Conservation (phyloP, 768 basidiomycete species). For the Leccinum uliginosum region DNA sequence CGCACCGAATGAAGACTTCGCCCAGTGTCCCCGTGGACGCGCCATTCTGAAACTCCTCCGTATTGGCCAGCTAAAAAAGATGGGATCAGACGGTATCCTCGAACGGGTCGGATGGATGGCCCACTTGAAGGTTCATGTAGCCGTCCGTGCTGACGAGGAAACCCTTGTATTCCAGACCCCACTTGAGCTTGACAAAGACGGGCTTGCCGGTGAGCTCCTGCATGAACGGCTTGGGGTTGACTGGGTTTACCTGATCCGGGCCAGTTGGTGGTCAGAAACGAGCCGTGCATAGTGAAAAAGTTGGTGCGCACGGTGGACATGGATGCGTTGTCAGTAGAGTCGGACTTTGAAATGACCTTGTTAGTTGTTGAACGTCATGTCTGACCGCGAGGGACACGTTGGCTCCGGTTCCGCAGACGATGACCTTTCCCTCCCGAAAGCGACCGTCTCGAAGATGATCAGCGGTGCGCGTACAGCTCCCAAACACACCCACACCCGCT, state of each 20-base stretch:
- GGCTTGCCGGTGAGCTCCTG: constrained; percentile 98
- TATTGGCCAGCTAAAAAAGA: constrained; percentile 65
- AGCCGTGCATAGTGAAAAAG: constrained; percentile 39
- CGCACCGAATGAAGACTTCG: constrained; percentile 96
- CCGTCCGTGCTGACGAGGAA: constrained; percentile 98
- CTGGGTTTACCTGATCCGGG: constrained; percentile 87
- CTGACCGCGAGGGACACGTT: constrained; percentile 80
- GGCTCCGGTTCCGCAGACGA: constrained; percentile 73
- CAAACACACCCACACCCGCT: constrained; percentile 3
- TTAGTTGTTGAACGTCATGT: constrained; percentile 51
- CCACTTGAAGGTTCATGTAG: constrained; percentile 98
- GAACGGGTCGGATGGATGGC: not conserved
- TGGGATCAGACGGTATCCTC: not conserved
- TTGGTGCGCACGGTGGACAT: constrained; percentile 31
- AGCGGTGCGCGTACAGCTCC: constrained; percentile 48
- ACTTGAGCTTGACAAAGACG: constrained; percentile 92
- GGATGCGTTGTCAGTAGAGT: not conserved
- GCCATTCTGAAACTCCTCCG: constrained; percentile 96
- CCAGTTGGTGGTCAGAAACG: constrained; percentile 27
- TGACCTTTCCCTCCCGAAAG: constrained; percentile 92
- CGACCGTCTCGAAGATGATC: constrained; percentile 97
- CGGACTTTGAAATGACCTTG: constrained; percentile 38
- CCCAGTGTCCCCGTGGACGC: constrained; percentile 95
- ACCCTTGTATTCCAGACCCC: constrained; percentile 99
- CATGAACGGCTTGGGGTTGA: constrained; percentile 98